These are phyloP conservation scores for Hemileccinum impolitum DNA, from an alignment of 768 basidiomycete genomes.

Conservation along the genomic window DNA sequence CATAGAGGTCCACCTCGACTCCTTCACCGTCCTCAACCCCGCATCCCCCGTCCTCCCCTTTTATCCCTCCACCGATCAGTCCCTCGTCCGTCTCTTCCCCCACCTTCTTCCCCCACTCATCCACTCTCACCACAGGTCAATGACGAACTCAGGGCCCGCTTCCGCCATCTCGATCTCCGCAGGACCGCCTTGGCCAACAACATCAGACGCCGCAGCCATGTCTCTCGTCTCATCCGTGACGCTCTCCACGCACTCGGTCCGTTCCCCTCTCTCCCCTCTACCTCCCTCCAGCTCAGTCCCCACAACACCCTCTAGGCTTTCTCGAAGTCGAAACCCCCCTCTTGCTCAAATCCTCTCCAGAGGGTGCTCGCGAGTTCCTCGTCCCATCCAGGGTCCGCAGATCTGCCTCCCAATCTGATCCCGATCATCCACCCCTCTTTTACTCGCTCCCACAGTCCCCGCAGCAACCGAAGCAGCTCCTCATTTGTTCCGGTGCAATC, in stretches of 20 bases:
- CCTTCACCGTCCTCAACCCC: slow-evolving; percentile 75
- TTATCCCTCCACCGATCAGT: slow-evolving; percentile 71
- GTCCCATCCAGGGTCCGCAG: slow-evolving; percentile 67
- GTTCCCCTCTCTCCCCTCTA: slow-evolving; percentile 18
- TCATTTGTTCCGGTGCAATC: slow-evolving; percentile 87
- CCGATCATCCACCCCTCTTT: slow-evolving; percentile 44
- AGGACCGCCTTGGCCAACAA: slow-evolving; percentile 71
- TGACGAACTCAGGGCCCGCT: slow-evolving; percentile 80
- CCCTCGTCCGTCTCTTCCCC: slow-evolving; percentile 52
- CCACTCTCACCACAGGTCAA: slow-evolving; percentile 52
- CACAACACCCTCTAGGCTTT: slow-evolving; percentile 59
- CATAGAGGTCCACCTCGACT: slow-evolving; percentile 75
- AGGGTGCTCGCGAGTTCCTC: slow-evolving; percentile 92
- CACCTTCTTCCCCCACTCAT: neutral
- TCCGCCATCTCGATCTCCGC: slow-evolving; percentile 88
- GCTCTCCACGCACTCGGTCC: slow-evolving; percentile 71
- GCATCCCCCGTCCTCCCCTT: slow-evolving; percentile 76
- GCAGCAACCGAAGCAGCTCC: slow-evolving; percentile 92
- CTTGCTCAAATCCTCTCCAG: slow-evolving; percentile 86
- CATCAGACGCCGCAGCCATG: slow-evolving; percentile 74
- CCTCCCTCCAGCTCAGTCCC: neutral
- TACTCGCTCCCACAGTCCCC: slow-evolving; percentile 94
- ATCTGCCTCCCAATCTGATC: slow-evolving; percentile 24
- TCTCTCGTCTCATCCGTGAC: slow-evolving; percentile 75
- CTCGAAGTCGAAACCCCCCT: slow-evolving; percentile 92